A percentile compares a stretch with the other conserved stretches of the same genome.
These are phyloP conservation scores for Ramaria sp. DNA, from an alignment of 768 basidiomycete species.

Conservation along the genomic window DNA sequence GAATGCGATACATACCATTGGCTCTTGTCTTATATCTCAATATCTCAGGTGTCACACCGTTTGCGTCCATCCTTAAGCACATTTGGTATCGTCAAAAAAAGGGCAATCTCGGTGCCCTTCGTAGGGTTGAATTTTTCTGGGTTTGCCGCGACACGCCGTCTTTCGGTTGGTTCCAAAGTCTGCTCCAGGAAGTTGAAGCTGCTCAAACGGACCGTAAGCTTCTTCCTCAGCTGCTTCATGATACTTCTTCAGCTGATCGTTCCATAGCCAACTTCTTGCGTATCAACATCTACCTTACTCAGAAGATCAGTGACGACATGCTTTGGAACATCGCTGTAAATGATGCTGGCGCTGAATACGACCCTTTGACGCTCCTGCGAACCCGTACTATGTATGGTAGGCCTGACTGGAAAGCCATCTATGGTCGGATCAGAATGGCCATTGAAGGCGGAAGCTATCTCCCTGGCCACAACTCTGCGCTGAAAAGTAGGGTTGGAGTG, in stretches of 20 bases:
- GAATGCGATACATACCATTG: background rate
- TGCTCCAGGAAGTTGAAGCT: slow-evolving; percentile 80
- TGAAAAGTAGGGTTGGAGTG: slow-evolving; percentile 79
- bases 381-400: slow-evolving; percentile 87
- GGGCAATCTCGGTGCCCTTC: slow-evolving; percentile 66
- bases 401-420: slow-evolving; percentile 82
- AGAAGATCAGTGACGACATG: slow-evolving; percentile 79
- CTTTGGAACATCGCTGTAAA: slow-evolving; percentile 89
- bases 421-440: slow-evolving; percentile 57
- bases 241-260: background rate
- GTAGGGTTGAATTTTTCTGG: slow-evolving; percentile 93
- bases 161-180: slow-evolving; percentile 94
- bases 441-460: slow-evolving; percentile 80
- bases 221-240: slow-evolving; percentile 8
- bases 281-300: slow-evolving; percentile 85
- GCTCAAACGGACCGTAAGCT: slow-evolving; percentile 79
- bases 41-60: slow-evolving; percentile 73
- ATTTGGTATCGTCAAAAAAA: slow-evolving; percentile 89
- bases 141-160: slow-evolving; percentile 88
- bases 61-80: slow-evolving; percentile 89
- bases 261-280: slow-evolving; percentile 75
- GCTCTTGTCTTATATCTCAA: background rate
- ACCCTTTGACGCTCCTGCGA: slow-evolving; percentile 80
- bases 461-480: slow-evolving; percentile 62
- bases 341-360: slow-evolving; percentile 74